Evolutionary conservation across 1,139 yeast species (phyloP), one percentile per base, ranked within the genome.

Genomic region (Komagataea norvegica): DNA sequence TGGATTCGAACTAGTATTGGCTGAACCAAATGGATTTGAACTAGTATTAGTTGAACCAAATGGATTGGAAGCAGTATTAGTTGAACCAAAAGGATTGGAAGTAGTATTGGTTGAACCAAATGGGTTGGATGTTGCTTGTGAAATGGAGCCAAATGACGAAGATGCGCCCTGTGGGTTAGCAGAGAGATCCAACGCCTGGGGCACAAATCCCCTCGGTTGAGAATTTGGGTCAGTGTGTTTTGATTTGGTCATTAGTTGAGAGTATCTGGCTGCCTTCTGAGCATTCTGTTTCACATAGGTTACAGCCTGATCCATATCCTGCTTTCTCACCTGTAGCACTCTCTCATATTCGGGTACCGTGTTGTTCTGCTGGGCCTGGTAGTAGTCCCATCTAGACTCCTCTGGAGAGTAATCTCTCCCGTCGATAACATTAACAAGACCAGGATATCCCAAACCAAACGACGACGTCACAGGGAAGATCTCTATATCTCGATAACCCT

Each of bases 331-430:
- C 6, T 52, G 51, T 37, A 75, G 53, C 37, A 64, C 65, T 22
- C 57, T 57, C 30, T 68, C 71, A 46, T 67, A 71, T 18, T 62
- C 65, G 1, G 62, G 58, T 4, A 70, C 15, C 0, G 56, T 52
- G 37, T 69, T 68, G 10, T 56, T 52, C 13, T 60, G 54, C 33
- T 51, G 56, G 0, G 80, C 75, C 37, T 68, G 64, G 46, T 65
- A 59, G 43, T 64, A 76, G 44, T 66, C 67, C 40, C 69, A 60
- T 38, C 84, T 59, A 26, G 64, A 59, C 49, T 79, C 86, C 46
- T 79, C 85, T 25, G 62, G 66, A 0, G 84, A 77, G 21, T 70
- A 53, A 47, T 79, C 86, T 46, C 81, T 58, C 0, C 70, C 75
- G 3, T 62, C 51, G 6, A 79, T 74, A 30, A 77, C 52, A 43